Evolutionary conservation across 305 asterid genomes (phyloP).

Genomic region (Stenogyne calaminthoides): DNA sequence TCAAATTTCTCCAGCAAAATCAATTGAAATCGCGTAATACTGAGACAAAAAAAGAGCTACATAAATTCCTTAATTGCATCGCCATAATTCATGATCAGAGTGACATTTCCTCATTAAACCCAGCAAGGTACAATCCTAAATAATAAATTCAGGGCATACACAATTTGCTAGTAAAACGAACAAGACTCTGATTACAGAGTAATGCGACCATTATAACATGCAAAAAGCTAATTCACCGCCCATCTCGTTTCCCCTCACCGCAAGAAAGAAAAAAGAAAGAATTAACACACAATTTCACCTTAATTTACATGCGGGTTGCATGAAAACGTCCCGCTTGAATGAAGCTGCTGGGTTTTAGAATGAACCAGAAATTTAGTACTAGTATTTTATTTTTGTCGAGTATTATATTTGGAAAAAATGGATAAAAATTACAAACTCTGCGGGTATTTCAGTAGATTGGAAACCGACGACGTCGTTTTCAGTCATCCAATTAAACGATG

Average conservation of each 20-base stretch:
- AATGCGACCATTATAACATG: conserved; percentile 22
- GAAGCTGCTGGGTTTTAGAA: conserved; percentile 17
- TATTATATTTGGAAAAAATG: conserved; percentile 12
- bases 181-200: background rate
- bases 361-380: conserved; percentile 14
- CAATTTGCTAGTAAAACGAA: background rate
- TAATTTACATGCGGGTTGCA: conserved; percentile 25
- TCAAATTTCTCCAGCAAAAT: conserved; percentile 3
- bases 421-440: conserved; percentile 22
- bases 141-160: background rate
- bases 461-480: conserved; percentile 25
- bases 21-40: conserved; percentile 5
- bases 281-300: conserved; percentile 20
- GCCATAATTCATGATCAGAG: conserved; percentile 28
- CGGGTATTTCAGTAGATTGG: background rate
- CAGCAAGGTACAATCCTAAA: background rate
- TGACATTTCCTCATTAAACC: conserved; percentile 22
- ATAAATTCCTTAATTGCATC: conserved; percentile 12
- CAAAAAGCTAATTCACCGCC: conserved; percentile 21
- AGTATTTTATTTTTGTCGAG: conserved; percentile 19
- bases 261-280: background rate
- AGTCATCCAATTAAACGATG: background rate
- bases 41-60: conserved; percentile 2
- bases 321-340: conserved; percentile 27
- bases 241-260: conserved; percentile 5